Evolutionary conservation across 1,284 basidiomycete genomes (phyloP).

Genomic region (Uromyces viciae-fabae): DNA sequence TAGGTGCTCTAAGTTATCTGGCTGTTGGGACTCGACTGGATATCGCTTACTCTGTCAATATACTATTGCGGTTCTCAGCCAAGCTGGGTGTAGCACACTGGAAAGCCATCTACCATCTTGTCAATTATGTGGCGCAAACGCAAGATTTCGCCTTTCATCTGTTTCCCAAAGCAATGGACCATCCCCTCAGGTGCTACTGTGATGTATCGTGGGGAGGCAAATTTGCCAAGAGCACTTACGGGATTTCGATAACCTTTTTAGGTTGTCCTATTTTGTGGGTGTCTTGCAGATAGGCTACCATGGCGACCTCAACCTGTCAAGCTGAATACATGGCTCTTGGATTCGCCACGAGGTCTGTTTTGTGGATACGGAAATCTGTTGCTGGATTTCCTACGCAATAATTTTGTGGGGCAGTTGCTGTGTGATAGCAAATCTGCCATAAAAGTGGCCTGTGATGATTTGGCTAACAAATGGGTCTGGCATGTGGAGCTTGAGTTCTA

Average conservation of each 20-base stretch:
- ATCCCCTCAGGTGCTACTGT: background rate
- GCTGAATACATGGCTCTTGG: slow-evolving; percentile 14
- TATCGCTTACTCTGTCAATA: background rate
- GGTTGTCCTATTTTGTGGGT: background rate
- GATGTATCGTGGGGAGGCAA: slow-evolving; percentile 12
- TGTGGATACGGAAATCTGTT: too few relatives aligned
- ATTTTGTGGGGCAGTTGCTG: too few relatives aligned
- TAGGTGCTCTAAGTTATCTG: slow-evolving; percentile 5
- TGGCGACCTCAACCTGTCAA: slow-evolving; percentile 21
- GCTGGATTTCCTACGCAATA: too few relatives aligned
- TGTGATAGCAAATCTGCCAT: too few relatives aligned
- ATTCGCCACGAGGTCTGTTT: background rate
- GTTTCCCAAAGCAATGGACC: background rate
- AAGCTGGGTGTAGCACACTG: background rate
- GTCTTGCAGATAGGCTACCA: background rate
- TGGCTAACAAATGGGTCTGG: background rate
- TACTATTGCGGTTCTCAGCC: background rate
- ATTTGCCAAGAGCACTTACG: background rate
- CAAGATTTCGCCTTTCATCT: background rate
- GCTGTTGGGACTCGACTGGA: background rate
- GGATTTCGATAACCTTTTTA: background rate
- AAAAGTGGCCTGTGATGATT: background rate
- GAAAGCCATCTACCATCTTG: background rate
- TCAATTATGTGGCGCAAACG: too few relatives aligned
- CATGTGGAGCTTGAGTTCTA: background rate